A percentile compares a stretch with the other conserved stretches of the same genome.
These are phyloP conservation scores for Calycina herbarum DNA, from an alignment of 2,329 filamentous ascomycete species.

Conservation along the genomic window DNA sequence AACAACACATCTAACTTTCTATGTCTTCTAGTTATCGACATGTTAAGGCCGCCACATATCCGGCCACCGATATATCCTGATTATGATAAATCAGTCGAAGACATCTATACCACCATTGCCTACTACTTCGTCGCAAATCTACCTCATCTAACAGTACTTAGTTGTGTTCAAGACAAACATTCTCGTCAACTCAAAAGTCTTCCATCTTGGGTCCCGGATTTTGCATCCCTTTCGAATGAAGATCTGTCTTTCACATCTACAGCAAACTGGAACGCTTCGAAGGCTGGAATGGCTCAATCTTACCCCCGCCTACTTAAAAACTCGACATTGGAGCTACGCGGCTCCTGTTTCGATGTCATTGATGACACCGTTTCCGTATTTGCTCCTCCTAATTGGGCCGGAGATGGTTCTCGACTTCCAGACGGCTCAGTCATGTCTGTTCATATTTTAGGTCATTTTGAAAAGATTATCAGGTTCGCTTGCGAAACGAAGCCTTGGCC, in stretches of 20 bases:
- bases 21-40: slow-evolving; percentile 9
- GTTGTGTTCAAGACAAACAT: slow-evolving; percentile 16
- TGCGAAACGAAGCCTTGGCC: slow-evolving; percentile 14
- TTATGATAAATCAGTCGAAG: slow-evolving; percentile 18
- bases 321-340: slow-evolving; percentile 9
- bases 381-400: slow-evolving; percentile 13
- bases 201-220: slow-evolving; percentile 23
- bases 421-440: slow-evolving; percentile 15
- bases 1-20: not conserved
- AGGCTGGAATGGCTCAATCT: slow-evolving; percentile 8
- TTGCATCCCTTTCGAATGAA: slow-evolving; percentile 12
- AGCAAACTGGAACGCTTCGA: slow-evolving; percentile 16
- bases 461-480: slow-evolving; percentile 17
- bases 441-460: slow-evolving; percentile 16
- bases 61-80: slow-evolving; percentile 16
- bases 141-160: slow-evolving; percentile 14
- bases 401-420: slow-evolving; percentile 10
- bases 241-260: slow-evolving; percentile 14
- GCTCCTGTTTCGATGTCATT: slow-evolving; percentile 15
- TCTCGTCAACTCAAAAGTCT: slow-evolving; percentile 14
- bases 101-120: slow-evolving; percentile 16
- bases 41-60: slow-evolving; percentile 13
- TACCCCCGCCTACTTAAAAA: not conserved
- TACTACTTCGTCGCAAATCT: slow-evolving; percentile 15
- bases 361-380: slow-evolving; percentile 14